These are phyloP conservation scores for Plasmopara viticola DNA, from an alignment of 352 stramenopile species.

Conservation along the genomic window DNA sequence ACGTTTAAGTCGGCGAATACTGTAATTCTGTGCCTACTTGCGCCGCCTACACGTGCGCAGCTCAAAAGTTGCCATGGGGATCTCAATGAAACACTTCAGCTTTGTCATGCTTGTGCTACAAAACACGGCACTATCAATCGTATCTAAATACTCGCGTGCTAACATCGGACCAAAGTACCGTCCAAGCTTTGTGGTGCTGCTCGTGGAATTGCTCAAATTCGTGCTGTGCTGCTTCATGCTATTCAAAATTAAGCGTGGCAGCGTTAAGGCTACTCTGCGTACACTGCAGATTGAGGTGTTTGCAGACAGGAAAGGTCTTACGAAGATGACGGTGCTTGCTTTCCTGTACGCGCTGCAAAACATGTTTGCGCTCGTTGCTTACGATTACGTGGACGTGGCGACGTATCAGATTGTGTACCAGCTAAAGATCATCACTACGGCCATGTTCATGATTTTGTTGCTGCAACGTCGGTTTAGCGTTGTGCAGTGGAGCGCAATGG, in stretches of 20 bases:
- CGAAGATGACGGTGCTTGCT: constrained; percentile 81
- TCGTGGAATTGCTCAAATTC: constrained; percentile 83
- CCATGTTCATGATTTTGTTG: constrained; percentile 86
- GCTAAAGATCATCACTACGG: constrained; percentile 88
- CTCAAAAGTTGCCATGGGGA: constrained; percentile 10
- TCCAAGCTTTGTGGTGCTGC: constrained; percentile 66
- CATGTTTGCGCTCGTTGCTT: constrained; percentile 81
- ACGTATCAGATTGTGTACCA: constrained; percentile 90
- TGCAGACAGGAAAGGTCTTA: constrained; percentile 63
- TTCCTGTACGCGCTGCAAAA: constrained; percentile 86
- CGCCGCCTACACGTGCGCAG: no score
- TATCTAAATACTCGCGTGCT: constrained; percentile 84
- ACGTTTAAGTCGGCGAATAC: not conserved
- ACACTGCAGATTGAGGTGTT: constrained; percentile 75
- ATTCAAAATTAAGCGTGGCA: constrained; percentile 51
- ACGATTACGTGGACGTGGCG: constrained; percentile 85
- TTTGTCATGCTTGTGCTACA: constrained; percentile 84
- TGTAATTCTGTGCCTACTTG: not conserved
- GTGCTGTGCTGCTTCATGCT: constrained; percentile 72
- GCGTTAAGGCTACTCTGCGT: constrained; percentile 45
- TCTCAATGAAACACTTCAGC: constrained; percentile 72
- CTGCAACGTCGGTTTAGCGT: constrained; percentile 78
- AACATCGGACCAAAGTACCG: constrained; percentile 73
- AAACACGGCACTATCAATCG: constrained; percentile 81
- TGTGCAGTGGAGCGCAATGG: constrained; percentile 81